phyloP scores from a whole-genome alignment of 257 asterid species.

The Solanum bukasovii region DNA sequence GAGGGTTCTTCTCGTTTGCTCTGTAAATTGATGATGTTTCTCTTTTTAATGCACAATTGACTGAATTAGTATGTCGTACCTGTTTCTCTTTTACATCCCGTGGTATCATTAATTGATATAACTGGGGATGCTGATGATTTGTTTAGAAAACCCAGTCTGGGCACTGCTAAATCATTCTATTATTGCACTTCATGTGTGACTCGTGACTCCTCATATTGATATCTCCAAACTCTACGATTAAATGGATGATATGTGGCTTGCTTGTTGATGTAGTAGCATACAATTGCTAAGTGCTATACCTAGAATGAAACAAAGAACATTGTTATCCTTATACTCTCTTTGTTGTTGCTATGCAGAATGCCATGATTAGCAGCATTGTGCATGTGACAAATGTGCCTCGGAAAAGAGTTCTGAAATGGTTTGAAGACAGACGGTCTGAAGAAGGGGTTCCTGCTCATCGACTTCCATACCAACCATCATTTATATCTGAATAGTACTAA shows the following conservation, averaged over 20 bases:
- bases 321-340: not conserved
- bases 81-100: not conserved
- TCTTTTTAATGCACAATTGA: not conserved
- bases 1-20: not conserved
- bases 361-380: constrained; percentile 81
- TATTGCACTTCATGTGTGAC: not conserved
- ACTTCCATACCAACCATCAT: constrained; percentile 37
- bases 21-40: not conserved
- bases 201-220: not conserved
- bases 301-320: not conserved
- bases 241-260: not conserved
- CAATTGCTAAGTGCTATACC: not conserved
- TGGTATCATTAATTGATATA: not conserved
- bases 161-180: not conserved
- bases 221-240: not conserved
- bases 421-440: constrained; percentile 77
- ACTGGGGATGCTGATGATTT: not conserved
- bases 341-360: constrained; percentile 38
- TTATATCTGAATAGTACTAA: not conserved
- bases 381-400: constrained; percentile 84
- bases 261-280: not conserved
- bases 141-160: not conserved
- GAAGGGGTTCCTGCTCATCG: constrained; percentile 67
- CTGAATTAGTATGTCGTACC: not conserved
- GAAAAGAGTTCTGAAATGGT: constrained; percentile 80